Evolutionary conservation across 1,139 yeast species (phyloP).

Genomic region (Nakaseomyces delphensis): DNA sequence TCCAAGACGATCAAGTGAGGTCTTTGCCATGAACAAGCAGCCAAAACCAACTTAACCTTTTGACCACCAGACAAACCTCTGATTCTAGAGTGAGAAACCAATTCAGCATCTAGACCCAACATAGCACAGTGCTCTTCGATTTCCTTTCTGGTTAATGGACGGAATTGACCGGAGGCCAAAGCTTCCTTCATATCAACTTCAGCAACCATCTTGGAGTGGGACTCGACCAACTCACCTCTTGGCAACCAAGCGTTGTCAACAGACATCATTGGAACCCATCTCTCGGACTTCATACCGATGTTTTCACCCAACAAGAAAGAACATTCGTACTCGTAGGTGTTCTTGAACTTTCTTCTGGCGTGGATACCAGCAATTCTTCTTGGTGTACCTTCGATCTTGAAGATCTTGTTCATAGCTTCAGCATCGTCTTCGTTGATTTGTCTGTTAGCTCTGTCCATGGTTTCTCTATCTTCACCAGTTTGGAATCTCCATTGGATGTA

Average conservation of each 20-base stretch:
- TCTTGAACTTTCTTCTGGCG: constrained; percentile 99
- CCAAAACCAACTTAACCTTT: constrained; percentile 98
- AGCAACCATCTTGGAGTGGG: constrained; percentile 98
- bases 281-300: constrained; percentile 97
- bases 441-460: constrained; percentile 99
- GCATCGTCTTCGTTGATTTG: constrained; percentile 95
- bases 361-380: constrained; percentile 94
- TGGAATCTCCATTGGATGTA: constrained; percentile 99
- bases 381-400: constrained; percentile 96
- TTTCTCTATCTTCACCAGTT: constrained; percentile 99
- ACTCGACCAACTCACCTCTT: constrained; percentile 98
- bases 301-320: constrained; percentile 96
- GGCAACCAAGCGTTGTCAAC: constrained; percentile 99
- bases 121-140: constrained; percentile 97
- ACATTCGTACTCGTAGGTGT: constrained; percentile 99
- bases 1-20: constrained; percentile 98
- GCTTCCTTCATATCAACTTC: constrained; percentile 99
- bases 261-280: constrained; percentile 99
- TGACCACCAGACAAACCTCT: constrained; percentile 99
- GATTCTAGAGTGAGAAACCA: constrained; percentile 98
- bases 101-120: constrained; percentile 98
- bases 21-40: constrained; percentile 99
- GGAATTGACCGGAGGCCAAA: constrained; percentile 99
- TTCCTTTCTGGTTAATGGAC: constrained; percentile 99
- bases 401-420: constrained; percentile 97